phyloP scores from a whole-genome alignment of 2,329 filamentous ascomycete genomes.

The Aspergillus vadensis region DNA sequence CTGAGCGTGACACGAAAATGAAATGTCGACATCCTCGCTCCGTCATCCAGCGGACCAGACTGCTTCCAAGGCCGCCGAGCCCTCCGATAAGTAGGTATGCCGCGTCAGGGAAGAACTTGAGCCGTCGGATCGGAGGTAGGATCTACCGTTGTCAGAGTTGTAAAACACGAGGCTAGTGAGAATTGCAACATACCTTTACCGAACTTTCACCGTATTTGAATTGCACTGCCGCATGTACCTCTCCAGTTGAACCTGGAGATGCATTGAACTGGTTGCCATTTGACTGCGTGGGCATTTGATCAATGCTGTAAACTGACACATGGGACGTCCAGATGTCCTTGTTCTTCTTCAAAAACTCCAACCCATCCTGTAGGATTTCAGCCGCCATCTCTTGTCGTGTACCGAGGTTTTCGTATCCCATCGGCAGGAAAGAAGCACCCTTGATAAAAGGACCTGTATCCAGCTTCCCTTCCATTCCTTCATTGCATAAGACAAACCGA shows the following conservation, averaged over 20 bases:
- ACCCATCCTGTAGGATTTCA: not conserved
- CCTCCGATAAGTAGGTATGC: not conserved
- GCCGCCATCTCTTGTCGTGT: not conserved
- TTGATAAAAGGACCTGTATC: not conserved
- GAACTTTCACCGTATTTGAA: not conserved
- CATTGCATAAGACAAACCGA: not conserved
- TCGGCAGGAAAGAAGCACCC: not conserved
- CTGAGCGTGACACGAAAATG: not conserved
- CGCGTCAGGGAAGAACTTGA: not conserved
- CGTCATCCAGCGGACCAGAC: not conserved
- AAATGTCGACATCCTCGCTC: not conserved
- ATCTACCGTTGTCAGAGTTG: not conserved
- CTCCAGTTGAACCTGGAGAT: too few species aligned
- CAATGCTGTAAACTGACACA: not conserved
- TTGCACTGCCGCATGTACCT: not conserved
- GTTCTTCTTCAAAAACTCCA: not conserved
- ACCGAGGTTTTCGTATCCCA: not conserved
- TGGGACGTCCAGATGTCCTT: not conserved
- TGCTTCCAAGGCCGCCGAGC: not conserved
- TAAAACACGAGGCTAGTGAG: too few species aligned
- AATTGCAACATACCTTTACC: not conserved
- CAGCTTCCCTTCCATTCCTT: not conserved
- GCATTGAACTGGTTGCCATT: not conserved
- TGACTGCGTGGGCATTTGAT: not conserved
- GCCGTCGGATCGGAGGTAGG: not conserved